Evolutionary conservation across 2,329 filamentous ascomycete species (phyloP).

Genomic region (Curvularia eragrostidis): DNA sequence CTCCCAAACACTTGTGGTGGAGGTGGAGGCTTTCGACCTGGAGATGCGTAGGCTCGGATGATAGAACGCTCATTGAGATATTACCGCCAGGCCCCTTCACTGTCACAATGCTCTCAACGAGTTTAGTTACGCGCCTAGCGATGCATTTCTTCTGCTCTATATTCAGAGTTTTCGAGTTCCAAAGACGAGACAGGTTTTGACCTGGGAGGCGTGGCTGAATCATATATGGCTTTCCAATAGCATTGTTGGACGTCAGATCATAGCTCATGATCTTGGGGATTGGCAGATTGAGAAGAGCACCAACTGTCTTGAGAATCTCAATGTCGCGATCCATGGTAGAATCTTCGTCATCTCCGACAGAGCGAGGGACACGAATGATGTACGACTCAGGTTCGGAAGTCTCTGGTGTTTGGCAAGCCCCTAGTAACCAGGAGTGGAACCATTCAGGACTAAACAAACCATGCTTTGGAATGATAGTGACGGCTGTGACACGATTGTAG

Average conservation of each 20-base stretch:
- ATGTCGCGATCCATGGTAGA: background rate
- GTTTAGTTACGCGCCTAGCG: background rate
- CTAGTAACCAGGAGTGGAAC: background rate
- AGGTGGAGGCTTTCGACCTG: background rate
- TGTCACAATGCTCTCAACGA: background rate
- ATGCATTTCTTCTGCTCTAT: background rate
- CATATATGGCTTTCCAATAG: background rate
- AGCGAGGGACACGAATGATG: background rate
- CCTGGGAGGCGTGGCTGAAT: background rate
- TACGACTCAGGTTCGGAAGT: background rate
- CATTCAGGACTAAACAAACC: background rate
- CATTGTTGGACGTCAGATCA: background rate
- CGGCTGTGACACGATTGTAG: conserved; percentile 30
- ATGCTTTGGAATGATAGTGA: background rate
- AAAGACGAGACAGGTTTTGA: background rate
- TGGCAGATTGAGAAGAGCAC: background rate
- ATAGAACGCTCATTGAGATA: background rate
- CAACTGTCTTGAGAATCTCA: background rate
- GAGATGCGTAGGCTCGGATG: background rate
- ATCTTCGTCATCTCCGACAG: too few species aligned
- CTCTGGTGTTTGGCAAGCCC: background rate
- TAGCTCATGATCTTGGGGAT: background rate
- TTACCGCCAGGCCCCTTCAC: background rate
- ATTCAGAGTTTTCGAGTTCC: background rate
- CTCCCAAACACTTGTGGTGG: background rate